Base-by-base conservation (phyloP, 106 monocot species). In the Hemerocallis citrina region DNA sequence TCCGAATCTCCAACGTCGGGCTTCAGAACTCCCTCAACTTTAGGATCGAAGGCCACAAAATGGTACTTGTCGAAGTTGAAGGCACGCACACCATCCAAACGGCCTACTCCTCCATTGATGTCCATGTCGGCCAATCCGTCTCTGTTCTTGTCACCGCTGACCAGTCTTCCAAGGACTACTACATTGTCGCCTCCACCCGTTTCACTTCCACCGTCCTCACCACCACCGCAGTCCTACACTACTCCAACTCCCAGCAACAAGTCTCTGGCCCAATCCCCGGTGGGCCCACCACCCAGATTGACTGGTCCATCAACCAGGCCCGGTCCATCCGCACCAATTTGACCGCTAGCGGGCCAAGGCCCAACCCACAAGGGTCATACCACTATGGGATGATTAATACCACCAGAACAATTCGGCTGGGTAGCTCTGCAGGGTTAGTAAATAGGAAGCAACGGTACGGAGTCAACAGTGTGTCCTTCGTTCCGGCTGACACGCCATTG, bases 341-440 rank as follows among this genome's bases (percentile, higher is more conserved):
- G n/a, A 79, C 90, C 12, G 90, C 90, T 5, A 91, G 90, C 25
- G 90, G 90, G 16, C 90, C 90, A 10, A 70, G 90, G 65, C 90
- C 90, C 16, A 91, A 91, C 56, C 90, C 90, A 4, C 90, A 91
- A 55, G 90, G 90, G 0, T 85, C 90, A 3, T 91, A 91, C 76
- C 90, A 85, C 62, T 91, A 91, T 43, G 90, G 90, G 16, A 55
- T 73, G 50, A 74, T 91, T 61, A 85, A 79, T 52, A 62, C 67
- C 46, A 74, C 65, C 19, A 61, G 85, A 20, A 91, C 82, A 40
- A 85, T 91, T 62, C 65, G 65, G 38, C 77, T 91, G 25, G 71
- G 71, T 17, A 91, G 49, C 77, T 85, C 90, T 7, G 82, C 82
- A 9, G 72, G 69, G 1, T 38, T 15, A 30, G 59, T 91, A 8